Base-by-base conservation (phyloP, 2,329 filamentous ascomycete species). In the Raffaelea arxii region DNA sequence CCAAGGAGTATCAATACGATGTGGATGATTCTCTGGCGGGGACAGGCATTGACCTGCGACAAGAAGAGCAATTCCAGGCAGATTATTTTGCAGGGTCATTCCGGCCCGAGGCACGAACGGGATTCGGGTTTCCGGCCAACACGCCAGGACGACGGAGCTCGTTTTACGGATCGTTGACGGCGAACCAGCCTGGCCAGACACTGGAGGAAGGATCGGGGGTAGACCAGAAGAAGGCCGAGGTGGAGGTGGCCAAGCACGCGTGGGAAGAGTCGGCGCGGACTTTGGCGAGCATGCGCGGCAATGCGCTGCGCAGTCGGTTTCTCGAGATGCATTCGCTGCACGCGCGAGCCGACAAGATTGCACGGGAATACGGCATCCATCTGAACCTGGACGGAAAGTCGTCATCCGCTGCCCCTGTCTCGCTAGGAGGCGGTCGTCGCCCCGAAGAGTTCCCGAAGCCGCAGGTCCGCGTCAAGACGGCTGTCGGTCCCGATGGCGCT, bases 31-130 rank as follows among this genome's bases (percentile, higher is more conserved):
- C 89, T 43, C 66, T 95, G 46, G 82, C 83, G 18, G 86, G 85
- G 18, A 91, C 88, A 16, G 89, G 88, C 43, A 88, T 96, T 52
- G 86, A 95, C 67, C 66, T 95, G 41, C 81, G 84, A 49, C 88
- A 88, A 53, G 90, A 95, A 62, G 87, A 94, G 58, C 86, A 89
- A 55, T 86, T 80, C 54, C 72, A 92, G 62, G 82, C 86, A 39
- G 80, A 79, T 49, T 70, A 80, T 47, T 83, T 80, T 58, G 75
- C 77, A 39, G 64, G 69, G 46, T 57, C 61, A 46, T 65, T 60
- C 44, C 54, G 56, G 22, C 56, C 61, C 45, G 69, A 79, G 54
- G 64, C 72, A 44, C 64, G 73, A 57, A 69, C 73, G 41, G 68
- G 81, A 14, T 76, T 75, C 50, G 68, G 81, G 14, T 76, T 75